Evolutionary conservation across 1,284 basidiomycete species (phyloP), one percentile per base, ranked within the genome.

Genomic region (Boletus smithii): DNA sequence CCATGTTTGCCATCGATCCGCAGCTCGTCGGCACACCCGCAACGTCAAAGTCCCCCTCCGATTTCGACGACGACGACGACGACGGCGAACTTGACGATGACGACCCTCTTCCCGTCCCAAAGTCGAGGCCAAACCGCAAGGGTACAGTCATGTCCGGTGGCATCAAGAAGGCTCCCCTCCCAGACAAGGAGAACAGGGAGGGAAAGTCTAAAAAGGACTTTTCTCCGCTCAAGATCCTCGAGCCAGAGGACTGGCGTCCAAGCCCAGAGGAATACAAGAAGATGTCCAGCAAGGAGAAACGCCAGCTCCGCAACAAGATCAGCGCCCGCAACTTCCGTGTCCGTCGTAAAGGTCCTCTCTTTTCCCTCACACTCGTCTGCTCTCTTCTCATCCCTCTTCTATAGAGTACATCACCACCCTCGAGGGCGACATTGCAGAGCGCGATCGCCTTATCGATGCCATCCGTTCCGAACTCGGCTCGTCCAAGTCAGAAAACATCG

Each of bases 301-400:
- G 95, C 14, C 95, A 98, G 69, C 75, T 98, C 32, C 73, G 95
- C 49, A 98, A 98, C 75, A 98, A 98, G 82, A 95, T 98, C 54
- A 90, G 86, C 57, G 95, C 95, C 1, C 76, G 95, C 50, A 97
- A 95, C 65, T 97, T 98, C 74, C 78, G 95, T 24, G 91, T 94
- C 29, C 76, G 95, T 37, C 78, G 94, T 69, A 97, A 98, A 75
- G 88, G 89, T 86, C 69, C 13, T 48, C 39, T n/a, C n/a, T n/a
- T 11, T 30, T 43, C 51, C 34, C 33, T 42, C 30, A 23, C 37
- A 35, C 42, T n/a, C 14, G 44, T 39, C 18, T 27, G 3, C 14
- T 24, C 4, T 13, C 6, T 18, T 35, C 57, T 60, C 35, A 46
- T 4, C 35, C 6, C 14, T 14, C 10, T 24, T 8, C n/a, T n/a